Evolutionary conservation across 2,329 filamentous ascomycete species (phyloP).

Genomic region (Paramyrothecium sp.): DNA sequence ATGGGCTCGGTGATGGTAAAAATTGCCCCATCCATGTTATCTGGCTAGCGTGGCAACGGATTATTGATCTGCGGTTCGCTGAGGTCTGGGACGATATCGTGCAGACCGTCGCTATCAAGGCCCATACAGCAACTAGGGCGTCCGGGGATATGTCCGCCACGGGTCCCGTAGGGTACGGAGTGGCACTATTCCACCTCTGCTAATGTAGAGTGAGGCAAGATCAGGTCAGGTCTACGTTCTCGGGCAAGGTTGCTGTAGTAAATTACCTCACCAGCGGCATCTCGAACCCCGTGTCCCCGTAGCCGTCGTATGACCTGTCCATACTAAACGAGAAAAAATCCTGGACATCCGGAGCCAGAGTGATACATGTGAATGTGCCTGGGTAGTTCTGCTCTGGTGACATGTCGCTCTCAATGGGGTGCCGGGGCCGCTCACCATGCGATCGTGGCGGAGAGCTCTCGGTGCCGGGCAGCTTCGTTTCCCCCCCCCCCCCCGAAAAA

Average conservation of each 20-base stretch:
- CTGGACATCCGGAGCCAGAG: background rate
- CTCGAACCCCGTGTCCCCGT: background rate
- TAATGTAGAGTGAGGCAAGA: background rate
- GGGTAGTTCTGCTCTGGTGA: too few relatives aligned
- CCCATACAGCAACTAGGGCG: background rate
- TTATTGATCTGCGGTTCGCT: background rate
- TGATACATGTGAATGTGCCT: background rate
- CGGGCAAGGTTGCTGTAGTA: too few relatives aligned
- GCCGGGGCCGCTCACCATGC: too few relatives aligned
- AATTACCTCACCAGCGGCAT: background rate
- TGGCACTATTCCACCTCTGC: background rate
- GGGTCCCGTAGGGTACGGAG: background rate
- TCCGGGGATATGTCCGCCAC: too few relatives aligned
- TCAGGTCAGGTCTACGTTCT: background rate
- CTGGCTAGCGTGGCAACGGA: background rate
- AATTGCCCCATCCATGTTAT: background rate
- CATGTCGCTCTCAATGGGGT: too few relatives aligned
- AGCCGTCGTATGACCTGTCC: background rate
- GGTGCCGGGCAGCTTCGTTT: too few relatives aligned
- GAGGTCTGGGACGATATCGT: background rate
- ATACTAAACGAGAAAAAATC: background rate
- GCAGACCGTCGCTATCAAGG: background rate
- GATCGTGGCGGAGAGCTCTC: too few relatives aligned
- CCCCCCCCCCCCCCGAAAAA: too few relatives aligned
- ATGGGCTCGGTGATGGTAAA: background rate